Conservation (phyloP, 75 land plant species). For the Picea glauca region DNA sequence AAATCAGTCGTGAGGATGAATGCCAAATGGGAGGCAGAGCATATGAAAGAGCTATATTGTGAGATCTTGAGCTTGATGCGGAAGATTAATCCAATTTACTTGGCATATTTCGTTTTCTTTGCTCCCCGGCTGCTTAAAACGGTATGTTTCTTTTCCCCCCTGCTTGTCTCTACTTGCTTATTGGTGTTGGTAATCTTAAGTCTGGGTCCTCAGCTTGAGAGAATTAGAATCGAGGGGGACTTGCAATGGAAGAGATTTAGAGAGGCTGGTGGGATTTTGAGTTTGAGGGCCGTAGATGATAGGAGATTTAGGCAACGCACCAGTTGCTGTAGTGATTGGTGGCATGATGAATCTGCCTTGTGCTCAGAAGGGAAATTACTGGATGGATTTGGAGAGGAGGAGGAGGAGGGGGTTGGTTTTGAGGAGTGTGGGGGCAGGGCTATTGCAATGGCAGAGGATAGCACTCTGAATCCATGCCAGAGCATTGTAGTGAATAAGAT, state of each 20-base stretch:
- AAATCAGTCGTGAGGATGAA: not conserved
- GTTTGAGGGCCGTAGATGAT: not conserved
- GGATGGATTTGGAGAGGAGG: not conserved
- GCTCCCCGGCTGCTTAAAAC: not conserved
- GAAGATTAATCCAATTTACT: constrained; percentile 5
- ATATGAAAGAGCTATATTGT: not conserved
- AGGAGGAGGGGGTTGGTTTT: not conserved
- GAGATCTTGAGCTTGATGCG: constrained; percentile 1
- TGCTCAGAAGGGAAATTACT: not conserved
- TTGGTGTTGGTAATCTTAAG: constrained; percentile 1
- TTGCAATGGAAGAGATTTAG: constrained; percentile 6
- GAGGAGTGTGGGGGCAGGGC: not conserved
- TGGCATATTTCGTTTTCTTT: constrained; percentile 5
- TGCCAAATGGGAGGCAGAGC: not conserved
- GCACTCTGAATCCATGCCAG: constrained; percentile 6
- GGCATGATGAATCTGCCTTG: not conserved
- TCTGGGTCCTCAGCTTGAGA: constrained; percentile 12
- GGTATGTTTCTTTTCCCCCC: not conserved
- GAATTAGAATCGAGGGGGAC: not conserved
- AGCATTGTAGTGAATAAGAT: not conserved
- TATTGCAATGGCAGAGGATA: not conserved
- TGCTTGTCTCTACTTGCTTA: constrained; percentile 10
- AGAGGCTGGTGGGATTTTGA: not conserved
- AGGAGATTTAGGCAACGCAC: not conserved
- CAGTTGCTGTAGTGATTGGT: not conserved